Conservation (phyloP, 805 yeast species). For the Cyberlindnera euphorbiiphila region DNA sequence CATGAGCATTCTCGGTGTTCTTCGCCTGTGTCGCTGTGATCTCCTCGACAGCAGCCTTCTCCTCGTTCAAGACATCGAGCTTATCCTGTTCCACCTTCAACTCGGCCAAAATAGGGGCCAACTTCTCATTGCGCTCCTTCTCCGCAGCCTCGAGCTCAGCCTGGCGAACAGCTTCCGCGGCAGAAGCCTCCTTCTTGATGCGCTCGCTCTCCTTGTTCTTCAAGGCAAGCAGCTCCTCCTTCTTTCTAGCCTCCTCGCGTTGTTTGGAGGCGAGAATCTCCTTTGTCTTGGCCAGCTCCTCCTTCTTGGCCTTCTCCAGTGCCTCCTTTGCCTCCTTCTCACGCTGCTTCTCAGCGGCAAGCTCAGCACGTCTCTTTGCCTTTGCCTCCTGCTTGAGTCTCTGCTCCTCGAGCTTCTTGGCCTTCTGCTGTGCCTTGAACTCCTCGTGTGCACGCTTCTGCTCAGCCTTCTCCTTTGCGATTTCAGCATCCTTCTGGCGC, state of each 20-base stretch:
- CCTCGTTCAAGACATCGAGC: slow-evolving; percentile 46
- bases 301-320: slow-evolving; percentile 31
- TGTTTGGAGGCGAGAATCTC: slow-evolving; percentile 35
- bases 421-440: slow-evolving; percentile 37
- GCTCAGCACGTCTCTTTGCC: slow-evolving; percentile 30
- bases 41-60: slow-evolving; percentile 44
- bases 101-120: slow-evolving; percentile 53
- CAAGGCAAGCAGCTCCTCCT: slow-evolving; percentile 27
- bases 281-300: slow-evolving; percentile 33
- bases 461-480: slow-evolving; percentile 33
- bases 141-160: slow-evolving; percentile 41
- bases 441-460: slow-evolving; percentile 37
- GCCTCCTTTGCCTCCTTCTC: slow-evolving; percentile 30
- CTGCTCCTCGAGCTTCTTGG: slow-evolving; percentile 39
- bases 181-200: slow-evolving; percentile 28
- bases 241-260: slow-evolving; percentile 26
- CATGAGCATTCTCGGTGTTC: slow-evolving; percentile 40
- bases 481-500: slow-evolving; percentile 51
- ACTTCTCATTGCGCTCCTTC: slow-evolving; percentile 47
- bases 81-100: slow-evolving; percentile 46
- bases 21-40: slow-evolving; percentile 41
- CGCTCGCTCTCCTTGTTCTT: slow-evolving; percentile 29
- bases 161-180: slow-evolving; percentile 44
- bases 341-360: slow-evolving; percentile 33
- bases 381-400: slow-evolving; percentile 47